phyloP scores from a whole-genome alignment of 2,329 filamentous ascomycete species.

The Curvularia eragrostidis region DNA sequence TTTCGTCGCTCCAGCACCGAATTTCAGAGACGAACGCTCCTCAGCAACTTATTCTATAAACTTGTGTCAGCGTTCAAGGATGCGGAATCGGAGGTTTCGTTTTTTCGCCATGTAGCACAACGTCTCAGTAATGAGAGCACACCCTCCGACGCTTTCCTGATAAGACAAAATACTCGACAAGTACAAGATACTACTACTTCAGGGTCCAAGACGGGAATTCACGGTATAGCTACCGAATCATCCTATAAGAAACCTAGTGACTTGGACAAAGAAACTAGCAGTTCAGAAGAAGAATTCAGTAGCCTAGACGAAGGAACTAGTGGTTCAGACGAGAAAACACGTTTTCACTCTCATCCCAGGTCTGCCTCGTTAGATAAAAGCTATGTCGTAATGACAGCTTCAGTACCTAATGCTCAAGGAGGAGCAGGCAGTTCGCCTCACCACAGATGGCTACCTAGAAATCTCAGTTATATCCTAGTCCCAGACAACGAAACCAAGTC shows the following conservation, averaged over 20 bases:
- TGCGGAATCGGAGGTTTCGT: background rate
- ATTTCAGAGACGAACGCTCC: too few species aligned
- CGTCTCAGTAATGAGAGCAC: background rate
- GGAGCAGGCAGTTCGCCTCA: background rate
- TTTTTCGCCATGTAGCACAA: background rate
- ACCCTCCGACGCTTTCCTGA: background rate
- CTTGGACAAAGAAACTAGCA: too few species aligned
- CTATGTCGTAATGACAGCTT: background rate
- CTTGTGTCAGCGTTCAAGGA: background rate
- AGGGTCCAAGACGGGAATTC: background rate
- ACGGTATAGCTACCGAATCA: background rate
- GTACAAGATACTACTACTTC: background rate
- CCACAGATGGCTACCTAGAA: background rate
- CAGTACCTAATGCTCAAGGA: background rate
- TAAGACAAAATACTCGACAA: background rate
- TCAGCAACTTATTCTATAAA: too few species aligned
- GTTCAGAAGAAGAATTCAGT: too few species aligned
- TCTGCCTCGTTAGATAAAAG: too few species aligned
- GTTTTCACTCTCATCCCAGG: background rate
- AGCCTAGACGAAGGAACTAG: too few species aligned
- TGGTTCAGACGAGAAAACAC: background rate
- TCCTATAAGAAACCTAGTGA: too few species aligned
- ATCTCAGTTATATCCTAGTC: background rate
- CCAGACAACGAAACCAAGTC: background rate
- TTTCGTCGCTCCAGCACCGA: too few species aligned